phyloP scores from a whole-genome alignment of 2,329 filamentous ascomycete genomes.

The Epichloe sibirici region DNA sequence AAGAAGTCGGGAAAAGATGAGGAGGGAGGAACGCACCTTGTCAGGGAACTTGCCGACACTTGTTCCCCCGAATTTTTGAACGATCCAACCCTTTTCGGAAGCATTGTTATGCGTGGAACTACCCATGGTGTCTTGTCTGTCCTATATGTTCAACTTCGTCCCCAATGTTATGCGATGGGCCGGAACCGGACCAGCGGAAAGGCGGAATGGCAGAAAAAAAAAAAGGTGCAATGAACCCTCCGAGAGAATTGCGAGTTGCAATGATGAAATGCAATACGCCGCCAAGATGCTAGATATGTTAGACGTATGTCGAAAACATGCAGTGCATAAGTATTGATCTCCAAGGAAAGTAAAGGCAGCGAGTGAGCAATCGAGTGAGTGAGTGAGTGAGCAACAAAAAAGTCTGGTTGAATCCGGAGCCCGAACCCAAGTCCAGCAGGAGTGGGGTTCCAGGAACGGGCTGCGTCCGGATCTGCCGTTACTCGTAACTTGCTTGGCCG shows the following conservation, averaged over 20 bases:
- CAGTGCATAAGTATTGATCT: no score
- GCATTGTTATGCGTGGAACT: conserved; percentile 23
- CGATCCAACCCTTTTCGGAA: conserved; percentile 54
- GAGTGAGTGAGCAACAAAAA: conserved; percentile 5
- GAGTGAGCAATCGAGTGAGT: neutral
- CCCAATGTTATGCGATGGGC: neutral
- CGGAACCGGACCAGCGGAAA: conserved; percentile 1
- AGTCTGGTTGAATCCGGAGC: neutral
- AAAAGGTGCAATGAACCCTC: neutral
- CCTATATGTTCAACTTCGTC: neutral
- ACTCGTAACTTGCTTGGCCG: no score
- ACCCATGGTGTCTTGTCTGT: conserved; percentile 16
- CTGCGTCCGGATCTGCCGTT: no score
- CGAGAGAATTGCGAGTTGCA: neutral
- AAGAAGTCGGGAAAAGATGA: neutral
- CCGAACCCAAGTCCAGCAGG: neutral
- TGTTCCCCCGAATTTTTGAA: conserved; percentile 96
- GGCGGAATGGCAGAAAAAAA: neutral
- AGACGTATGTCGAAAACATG: no score
- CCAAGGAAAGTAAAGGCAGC: no score
- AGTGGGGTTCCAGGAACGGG: neutral
- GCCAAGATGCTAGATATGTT: neutral
- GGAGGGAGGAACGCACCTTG: conserved; percentile 33
- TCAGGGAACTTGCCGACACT: conserved; percentile 88
- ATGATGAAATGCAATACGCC: neutral